Base-by-base conservation (phyloP, 1,284 basidiomycete species). In the Heterobasidion occidentale region DNA sequence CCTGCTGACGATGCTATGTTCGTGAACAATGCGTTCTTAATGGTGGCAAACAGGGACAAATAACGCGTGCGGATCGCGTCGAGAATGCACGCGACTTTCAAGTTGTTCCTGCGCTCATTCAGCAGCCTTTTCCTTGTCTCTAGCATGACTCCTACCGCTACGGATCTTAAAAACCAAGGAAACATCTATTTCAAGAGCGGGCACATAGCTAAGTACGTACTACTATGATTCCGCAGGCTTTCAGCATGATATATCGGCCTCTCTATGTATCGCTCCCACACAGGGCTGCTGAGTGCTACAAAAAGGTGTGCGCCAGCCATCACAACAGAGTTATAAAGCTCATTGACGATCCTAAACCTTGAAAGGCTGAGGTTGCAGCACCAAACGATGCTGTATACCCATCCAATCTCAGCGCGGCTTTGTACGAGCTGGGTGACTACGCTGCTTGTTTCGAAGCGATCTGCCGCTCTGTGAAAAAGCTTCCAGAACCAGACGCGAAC, bases 391-490 rank as follows among this genome's bases (percentile, higher is more conserved):
- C 60, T 6, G 60, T 63, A 0, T 71, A 71, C 55, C 65, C 70
- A 0, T 68, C 70, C 1, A 72, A 72, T 53, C 59, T 70, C 20
- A 72, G 70, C 46, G 69, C 70, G 0, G 68, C 70, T 1, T 52
- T 70, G 2, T 71, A 66, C 58, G 71, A 72, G 51, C 44, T 62
- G 15, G 69, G 68, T 9, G 65, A 70, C 51, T 72, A 71, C 50
- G 15, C 49, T 0, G 60, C 55, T 11, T 64, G 59, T 45, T 46
- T 64, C 4, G 57, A 65, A 9, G 68, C 68, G 9, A 62, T 71
- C 17, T 38, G 65, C 1, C 66, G 68, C 15, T 61, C 68, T 1
- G 68, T 64, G 63, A 5, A 17, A 14, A 58, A 51, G 19, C 51
- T 52, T 19, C 34, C 57, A 15, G 11, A 45, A 15, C 34, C 44